Percentiles rank a stretch among this genome's conserved stretches.
These are phyloP conservation scores for Psilocybe cubensis DNA, from an alignment of 768 basidiomycete genomes.

Conservation along the genomic window DNA sequence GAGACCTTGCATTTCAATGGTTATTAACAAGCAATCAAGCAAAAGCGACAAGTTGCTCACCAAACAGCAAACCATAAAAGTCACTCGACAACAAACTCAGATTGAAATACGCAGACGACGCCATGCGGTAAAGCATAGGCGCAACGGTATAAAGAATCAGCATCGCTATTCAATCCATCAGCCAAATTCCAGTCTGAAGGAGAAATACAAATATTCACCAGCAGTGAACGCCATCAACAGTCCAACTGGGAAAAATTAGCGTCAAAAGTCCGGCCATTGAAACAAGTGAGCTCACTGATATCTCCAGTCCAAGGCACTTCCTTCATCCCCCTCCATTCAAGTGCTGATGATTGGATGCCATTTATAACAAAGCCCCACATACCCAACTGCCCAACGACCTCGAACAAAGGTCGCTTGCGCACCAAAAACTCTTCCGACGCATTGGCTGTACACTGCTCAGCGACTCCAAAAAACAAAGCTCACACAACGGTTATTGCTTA, in stretches of 20 bases:
- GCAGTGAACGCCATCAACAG: conserved; percentile 43
- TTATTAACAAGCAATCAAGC: background rate
- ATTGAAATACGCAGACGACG: conserved; percentile 87
- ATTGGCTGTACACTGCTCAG: conserved; percentile 56
- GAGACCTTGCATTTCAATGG: conserved; percentile 42
- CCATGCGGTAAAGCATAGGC: conserved; percentile 83
- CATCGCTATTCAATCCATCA: conserved; percentile 58
- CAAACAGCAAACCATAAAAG: conserved; percentile 87
- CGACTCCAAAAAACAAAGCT: background rate
- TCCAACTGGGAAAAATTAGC: conserved; percentile 37
- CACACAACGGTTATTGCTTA: no score
- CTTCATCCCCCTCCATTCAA: conserved; percentile 73
- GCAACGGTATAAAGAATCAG: conserved; percentile 84
- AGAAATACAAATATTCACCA: conserved; percentile 27
- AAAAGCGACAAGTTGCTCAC: conserved; percentile 32
- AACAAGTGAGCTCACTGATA: conserved; percentile 51
- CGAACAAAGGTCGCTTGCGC: conserved; percentile 77
- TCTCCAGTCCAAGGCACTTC: conserved; percentile 72
- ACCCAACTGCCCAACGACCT: conserved; percentile 85
- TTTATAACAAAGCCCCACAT: conserved; percentile 85
- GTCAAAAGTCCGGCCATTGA: conserved; percentile 6
- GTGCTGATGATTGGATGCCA: conserved; percentile 72
- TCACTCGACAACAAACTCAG: conserved; percentile 86
- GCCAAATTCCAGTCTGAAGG: background rate
- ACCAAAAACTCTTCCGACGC: conserved; percentile 91